A percentile compares a stretch with the other conserved stretches of the same genome.
Evolutionary conservation across 2,329 filamentous ascomycete species (phyloP).

Genomic region (Penicillium oxalicum): DNA sequence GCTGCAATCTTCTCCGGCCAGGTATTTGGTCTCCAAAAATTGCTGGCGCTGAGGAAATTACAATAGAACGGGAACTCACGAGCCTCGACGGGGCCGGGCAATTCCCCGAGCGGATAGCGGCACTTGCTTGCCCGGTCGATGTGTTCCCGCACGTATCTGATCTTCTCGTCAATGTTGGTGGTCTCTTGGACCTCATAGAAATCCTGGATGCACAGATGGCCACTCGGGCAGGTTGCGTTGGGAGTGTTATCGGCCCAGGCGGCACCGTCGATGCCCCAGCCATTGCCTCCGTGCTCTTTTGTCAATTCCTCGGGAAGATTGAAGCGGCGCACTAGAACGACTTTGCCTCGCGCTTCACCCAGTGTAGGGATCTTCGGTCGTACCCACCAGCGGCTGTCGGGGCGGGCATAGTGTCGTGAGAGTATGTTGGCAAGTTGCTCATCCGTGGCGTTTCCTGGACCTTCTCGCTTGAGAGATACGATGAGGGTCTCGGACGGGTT

Average conservation of each 20-base stretch:
- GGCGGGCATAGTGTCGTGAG: constrained; percentile 60
- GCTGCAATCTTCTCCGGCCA: constrained; percentile 92
- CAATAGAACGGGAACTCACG: constrained; percentile 64
- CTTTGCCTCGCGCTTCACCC: constrained; percentile 71
- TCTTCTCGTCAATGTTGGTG: constrained; percentile 73
- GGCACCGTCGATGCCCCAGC: constrained; percentile 55
- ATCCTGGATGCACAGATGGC: constrained; percentile 80
- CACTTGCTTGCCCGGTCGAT: constrained; percentile 62
- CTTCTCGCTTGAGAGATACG: constrained; percentile 86
- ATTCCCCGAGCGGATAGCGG: constrained; percentile 38
- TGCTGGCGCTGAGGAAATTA: constrained; percentile 86
- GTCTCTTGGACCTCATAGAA: constrained; percentile 82
- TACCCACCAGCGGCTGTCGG: constrained; percentile 67
- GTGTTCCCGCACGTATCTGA: constrained; percentile 65
- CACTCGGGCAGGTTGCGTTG: constrained; percentile 63
- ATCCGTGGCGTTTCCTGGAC: constrained; percentile 72
- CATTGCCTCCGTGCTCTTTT: constrained; percentile 43
- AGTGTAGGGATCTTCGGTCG: constrained; percentile 70
- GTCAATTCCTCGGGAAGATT: constrained; percentile 49
- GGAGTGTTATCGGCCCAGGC: constrained; percentile 85
- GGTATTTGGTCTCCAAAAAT: constrained; percentile 86
- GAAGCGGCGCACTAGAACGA: constrained; percentile 81
- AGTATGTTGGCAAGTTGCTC: constrained; percentile 70
- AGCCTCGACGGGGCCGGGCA: constrained; percentile 39
- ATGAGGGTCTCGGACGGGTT: constrained; percentile 79